Base-by-base conservation (phyloP, 805 yeast genomes). In the Lipomyces spencermartinsiae region DNA sequence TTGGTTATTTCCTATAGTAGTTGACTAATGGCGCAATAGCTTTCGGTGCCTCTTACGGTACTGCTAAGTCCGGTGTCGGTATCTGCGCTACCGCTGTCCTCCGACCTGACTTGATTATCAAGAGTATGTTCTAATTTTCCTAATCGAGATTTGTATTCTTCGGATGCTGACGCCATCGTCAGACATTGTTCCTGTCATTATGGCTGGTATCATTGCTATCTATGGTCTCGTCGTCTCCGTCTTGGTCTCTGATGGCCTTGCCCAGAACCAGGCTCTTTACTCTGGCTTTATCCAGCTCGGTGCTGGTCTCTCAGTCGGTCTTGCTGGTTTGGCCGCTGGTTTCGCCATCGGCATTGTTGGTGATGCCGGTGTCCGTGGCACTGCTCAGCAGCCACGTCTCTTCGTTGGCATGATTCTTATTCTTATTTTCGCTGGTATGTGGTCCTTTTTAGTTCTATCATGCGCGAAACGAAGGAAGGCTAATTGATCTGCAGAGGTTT, bases 31-130 rank as follows among this genome's bases (percentile, higher is more conserved):
- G 9, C 29, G 4, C 29, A 8, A 49, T 96, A 66, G 92, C 97
- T 77, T 89, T 94, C n/a, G 99, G 99, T 71, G 98, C 99, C 4
- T 98, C 98, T 69, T 89, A 93, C 73, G 99, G 99, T 67, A 94
- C 98, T 2, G 98, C 98, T 70, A 95, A 95, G 80, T 91, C 97
- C 58, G 99, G 99, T 67, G 89, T 95, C 71, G 99, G 99, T 85
- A 95, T 95, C 75, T 83, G 98, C 39, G 99, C 98, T 84, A 93
- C 95, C 73, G 98, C 98, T 83, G 90, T 97, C 59, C 95, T 94
- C 82, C 91, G 91, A 78, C 99, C 99, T 12, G 99, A 95, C 76
- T 83, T 95, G 76, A 93, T 95, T 76, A 95, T 95, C 98, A 91
- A 90, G 74, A 76, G 80, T 59, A 37, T 16, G 68, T 35, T 14